Evolutionary conservation across 2,329 filamentous ascomycete genomes (phyloP).

Genomic region (Exophiala lecanii-corni): DNA sequence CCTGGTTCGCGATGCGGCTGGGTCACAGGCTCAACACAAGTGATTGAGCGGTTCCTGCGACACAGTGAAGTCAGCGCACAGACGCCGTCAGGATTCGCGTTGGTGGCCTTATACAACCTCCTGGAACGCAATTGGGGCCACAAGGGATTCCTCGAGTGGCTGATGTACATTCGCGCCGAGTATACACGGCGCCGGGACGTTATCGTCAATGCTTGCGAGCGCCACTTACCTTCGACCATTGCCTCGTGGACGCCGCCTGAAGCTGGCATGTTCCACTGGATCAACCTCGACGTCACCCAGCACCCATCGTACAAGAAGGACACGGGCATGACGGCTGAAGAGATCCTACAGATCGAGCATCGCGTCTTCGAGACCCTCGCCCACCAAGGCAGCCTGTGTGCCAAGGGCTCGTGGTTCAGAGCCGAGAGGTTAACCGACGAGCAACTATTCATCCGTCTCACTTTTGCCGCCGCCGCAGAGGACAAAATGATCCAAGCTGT

Average conservation of each 20-base stretch:
- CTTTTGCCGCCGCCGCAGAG: conserved; percentile 74
- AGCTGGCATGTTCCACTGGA: conserved; percentile 82
- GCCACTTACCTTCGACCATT: conserved; percentile 66
- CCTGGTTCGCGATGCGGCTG: conserved; percentile 80
- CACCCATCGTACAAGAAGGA: conserved; percentile 33
- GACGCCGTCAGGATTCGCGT: conserved; percentile 77
- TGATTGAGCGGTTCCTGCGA: conserved; percentile 75
- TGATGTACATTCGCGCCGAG: conserved; percentile 72
- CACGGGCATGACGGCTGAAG: conserved; percentile 20
- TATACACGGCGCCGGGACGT: conserved; percentile 77
- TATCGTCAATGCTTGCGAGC: conserved; percentile 74
- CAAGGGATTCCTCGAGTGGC: conserved; percentile 80
- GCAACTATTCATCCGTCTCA: conserved; percentile 82
- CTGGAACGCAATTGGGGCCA: conserved; percentile 95
- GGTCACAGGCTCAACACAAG: conserved; percentile 80
- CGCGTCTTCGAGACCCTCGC: conserved; percentile 77
- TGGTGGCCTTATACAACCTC: conserved; percentile 80
- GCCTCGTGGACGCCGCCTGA: conserved; percentile 74
- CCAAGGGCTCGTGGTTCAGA: conserved; percentile 85
- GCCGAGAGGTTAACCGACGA: conserved; percentile 59
- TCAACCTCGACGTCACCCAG: conserved; percentile 43
- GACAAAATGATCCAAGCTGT: conserved; percentile 70
- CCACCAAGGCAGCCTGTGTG: conserved; percentile 71
- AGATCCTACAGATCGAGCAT: conserved; percentile 62
- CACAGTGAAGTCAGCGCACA: conserved; percentile 82